phyloP scores from a whole-genome alignment of 176 grass and related monocot species.

The Ensete glaucum region DNA sequence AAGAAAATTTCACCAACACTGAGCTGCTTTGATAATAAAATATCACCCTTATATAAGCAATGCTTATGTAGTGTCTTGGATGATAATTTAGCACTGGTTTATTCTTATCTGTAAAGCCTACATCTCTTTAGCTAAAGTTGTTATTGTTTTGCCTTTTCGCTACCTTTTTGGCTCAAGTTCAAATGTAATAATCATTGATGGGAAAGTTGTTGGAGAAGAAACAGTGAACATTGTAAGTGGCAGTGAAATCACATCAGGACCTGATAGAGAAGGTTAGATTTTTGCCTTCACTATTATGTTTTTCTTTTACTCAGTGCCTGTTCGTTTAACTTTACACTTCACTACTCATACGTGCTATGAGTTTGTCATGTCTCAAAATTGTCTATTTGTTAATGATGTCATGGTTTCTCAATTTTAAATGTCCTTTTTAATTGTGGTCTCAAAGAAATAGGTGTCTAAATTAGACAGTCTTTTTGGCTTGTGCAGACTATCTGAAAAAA shows the following conservation, averaged over 20 bases:
- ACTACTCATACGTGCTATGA: background rate
- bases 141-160: constrained; percentile 6
- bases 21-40: background rate
- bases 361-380: too few relatives aligned
- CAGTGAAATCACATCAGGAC: constrained; percentile 69
- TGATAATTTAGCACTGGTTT: background rate
- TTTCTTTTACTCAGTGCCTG: background rate
- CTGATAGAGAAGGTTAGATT: constrained; percentile 59
- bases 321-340: background rate
- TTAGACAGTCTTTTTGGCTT: too few relatives aligned
- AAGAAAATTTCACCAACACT: background rate
- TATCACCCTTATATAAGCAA: background rate
- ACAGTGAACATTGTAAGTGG: constrained; percentile 50
- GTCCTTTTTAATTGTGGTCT: too few relatives aligned
- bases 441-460: too few relatives aligned
- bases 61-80: background rate
- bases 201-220: constrained; percentile 59
- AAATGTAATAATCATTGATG: constrained; percentile 80
- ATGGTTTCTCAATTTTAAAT: too few relatives aligned
- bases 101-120: constrained; percentile 9
- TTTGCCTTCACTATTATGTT: background rate
- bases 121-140: background rate
- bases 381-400: too few relatives aligned
- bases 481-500: too few relatives aligned
- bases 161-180: constrained; percentile 38